Percentiles rank a stretch among this genome's conserved stretches.
Evolutionary conservation across 768 basidiomycete genomes (phyloP).

Genomic region (Hericium erinaceus): DNA sequence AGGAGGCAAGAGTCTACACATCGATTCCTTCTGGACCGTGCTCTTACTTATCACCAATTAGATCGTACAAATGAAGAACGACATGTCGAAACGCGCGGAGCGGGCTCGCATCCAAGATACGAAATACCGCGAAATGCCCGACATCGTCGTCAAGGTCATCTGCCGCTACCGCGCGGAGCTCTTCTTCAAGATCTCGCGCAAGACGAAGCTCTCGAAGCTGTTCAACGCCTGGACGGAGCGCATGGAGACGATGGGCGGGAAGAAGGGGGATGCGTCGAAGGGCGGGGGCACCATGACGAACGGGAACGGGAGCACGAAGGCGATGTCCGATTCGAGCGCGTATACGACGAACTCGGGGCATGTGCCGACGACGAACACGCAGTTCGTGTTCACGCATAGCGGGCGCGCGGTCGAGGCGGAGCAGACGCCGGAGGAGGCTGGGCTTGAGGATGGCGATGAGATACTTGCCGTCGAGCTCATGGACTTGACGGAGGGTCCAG

Average conservation of each 20-base stretch:
- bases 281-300: slow-evolving; percentile 6
- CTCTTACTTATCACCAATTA: slow-evolving; percentile 18
- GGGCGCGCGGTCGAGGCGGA: slow-evolving; percentile 74
- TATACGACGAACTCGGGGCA: slow-evolving; percentile 25
- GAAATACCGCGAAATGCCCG: slow-evolving; percentile 81
- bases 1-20: slow-evolving; percentile 44
- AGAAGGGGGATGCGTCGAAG: slow-evolving; percentile 34
- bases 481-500: slow-evolving; percentile 72
- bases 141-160: slow-evolving; percentile 82
- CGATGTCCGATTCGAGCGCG: slow-evolving; percentile 19
- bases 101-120: slow-evolving; percentile 70
- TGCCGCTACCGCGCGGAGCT: slow-evolving; percentile 86
- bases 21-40: neutral
- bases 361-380: slow-evolving; percentile 35
- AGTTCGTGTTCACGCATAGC: slow-evolving; percentile 81
- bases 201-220: slow-evolving; percentile 74
- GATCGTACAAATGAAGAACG: slow-evolving; percentile 75
- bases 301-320: slow-evolving; percentile 4
- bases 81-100: slow-evolving; percentile 72
- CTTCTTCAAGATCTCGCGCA: slow-evolving; percentile 89
- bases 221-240: slow-evolving; percentile 86
- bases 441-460: slow-evolving; percentile 84
- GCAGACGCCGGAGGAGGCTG: slow-evolving; percentile 77
- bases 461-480: slow-evolving; percentile 85
- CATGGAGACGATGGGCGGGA: slow-evolving; percentile 46